These are phyloP conservation scores for Phytophthora litchii DNA, from an alignment of 352 stramenopile species.

Conservation along the genomic window DNA sequence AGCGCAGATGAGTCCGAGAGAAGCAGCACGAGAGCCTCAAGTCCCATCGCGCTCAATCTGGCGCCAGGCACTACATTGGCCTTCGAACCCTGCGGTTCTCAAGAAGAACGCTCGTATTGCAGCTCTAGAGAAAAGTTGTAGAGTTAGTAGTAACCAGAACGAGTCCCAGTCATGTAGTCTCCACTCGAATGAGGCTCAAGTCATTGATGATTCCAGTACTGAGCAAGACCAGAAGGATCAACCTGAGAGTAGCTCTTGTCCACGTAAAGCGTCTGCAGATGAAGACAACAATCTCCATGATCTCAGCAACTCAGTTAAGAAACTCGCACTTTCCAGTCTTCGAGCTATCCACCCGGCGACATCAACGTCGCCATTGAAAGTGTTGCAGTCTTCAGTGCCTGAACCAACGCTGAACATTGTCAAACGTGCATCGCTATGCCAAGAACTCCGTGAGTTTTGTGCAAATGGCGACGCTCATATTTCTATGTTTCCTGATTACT, in stretches of 20 bases:
- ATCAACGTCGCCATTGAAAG: slow-evolving; percentile 12
- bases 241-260: slow-evolving; percentile 1
- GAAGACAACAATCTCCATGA: slow-evolving; percentile 37
- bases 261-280: slow-evolving; percentile 13
- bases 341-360: slow-evolving; percentile 16
- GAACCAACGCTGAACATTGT: slow-evolving; percentile 23
- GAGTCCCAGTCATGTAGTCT: slow-evolving; percentile 19
- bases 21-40: slow-evolving; percentile 23
- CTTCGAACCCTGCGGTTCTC: slow-evolving; percentile 32
- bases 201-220: background rate
- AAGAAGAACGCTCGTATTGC: slow-evolving; percentile 41
- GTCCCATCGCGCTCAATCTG: slow-evolving; percentile 33
- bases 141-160: slow-evolving; percentile 30
- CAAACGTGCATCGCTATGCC: slow-evolving; percentile 50
- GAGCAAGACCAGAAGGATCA: slow-evolving; percentile 9
- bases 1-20: slow-evolving; percentile 19
- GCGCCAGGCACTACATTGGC: slow-evolving; percentile 44
- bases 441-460: slow-evolving; percentile 72
- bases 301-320: slow-evolving; percentile 36
- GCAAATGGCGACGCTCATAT: slow-evolving; percentile 52
- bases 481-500: slow-evolving; percentile 73
- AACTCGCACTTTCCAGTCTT: slow-evolving; percentile 31
- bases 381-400: slow-evolving; percentile 4
- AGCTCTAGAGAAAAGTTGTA: slow-evolving; percentile 17
- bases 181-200: slow-evolving; percentile 15